Percentiles rank a stretch among this genome's conserved stretches.
These are phyloP conservation scores for Cercospora brassicicola DNA, from an alignment of 2,329 filamentous ascomycete species.

Conservation along the genomic window DNA sequence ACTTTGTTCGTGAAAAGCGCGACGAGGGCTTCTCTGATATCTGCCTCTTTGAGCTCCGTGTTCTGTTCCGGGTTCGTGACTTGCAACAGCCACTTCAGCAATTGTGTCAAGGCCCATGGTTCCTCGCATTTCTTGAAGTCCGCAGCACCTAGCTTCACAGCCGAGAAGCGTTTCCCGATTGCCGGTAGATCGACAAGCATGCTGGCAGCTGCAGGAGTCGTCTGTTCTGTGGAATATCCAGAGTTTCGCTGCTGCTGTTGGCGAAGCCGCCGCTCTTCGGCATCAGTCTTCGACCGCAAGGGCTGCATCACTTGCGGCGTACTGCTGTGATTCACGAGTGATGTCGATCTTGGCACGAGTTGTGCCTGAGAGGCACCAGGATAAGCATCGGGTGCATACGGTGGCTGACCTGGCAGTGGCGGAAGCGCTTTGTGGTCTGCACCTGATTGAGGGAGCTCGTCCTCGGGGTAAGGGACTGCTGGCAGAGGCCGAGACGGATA, in stretches of 20 bases:
- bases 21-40: constrained; percentile 82
- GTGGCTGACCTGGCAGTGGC: constrained; percentile 22
- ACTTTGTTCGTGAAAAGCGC: constrained; percentile 91
- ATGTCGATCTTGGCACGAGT: constrained; percentile 71
- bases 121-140: constrained; percentile 85
- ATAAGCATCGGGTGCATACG: constrained; percentile 33
- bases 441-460: constrained; percentile 32
- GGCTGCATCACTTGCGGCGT: constrained; percentile 77
- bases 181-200: constrained; percentile 35
- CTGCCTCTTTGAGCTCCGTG: constrained; percentile 78
- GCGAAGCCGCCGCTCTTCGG: constrained; percentile 63
- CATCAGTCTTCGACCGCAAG: constrained; percentile 92
- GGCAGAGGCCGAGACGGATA: constrained; percentile 56
- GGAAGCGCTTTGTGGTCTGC: constrained; percentile 24
- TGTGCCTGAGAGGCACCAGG: constrained; percentile 32
- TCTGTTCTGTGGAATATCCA: constrained; percentile 48
- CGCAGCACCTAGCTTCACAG: constrained; percentile 73
- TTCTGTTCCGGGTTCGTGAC: constrained; percentile 79
- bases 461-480: constrained; percentile 62
- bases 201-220: constrained; percentile 34
- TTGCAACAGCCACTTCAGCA: constrained; percentile 80
- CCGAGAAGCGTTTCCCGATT: constrained; percentile 68
- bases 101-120: constrained; percentile 89
- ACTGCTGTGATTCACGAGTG: constrained; percentile 76
- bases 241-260: constrained; percentile 45